A percentile compares a stretch with the other conserved stretches of the same genome.
Evolutionary conservation across 768 basidiomycete genomes (phyloP).

Genomic region (Lactarius vividus): DNA sequence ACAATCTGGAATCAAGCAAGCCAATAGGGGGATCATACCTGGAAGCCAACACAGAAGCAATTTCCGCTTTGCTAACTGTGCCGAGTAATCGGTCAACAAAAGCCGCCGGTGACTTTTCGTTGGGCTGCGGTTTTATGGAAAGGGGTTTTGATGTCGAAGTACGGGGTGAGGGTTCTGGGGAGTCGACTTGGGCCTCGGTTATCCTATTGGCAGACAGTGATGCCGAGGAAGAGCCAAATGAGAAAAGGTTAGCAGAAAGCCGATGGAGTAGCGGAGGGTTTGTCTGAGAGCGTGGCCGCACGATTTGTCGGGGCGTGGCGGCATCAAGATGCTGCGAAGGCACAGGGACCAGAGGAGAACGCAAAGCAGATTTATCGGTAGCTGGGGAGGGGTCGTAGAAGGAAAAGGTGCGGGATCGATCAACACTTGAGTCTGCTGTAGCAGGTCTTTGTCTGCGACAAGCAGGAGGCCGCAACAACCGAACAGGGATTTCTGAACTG

Average conservation of each 20-base stretch:
- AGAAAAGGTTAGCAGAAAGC: constrained; percentile 64
- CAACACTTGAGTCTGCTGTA: constrained; percentile 41
- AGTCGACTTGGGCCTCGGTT: constrained; percentile 28
- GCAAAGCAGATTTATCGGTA: constrained; percentile 2
- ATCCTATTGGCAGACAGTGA: constrained; percentile 30
- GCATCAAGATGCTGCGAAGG: constrained; percentile 26
- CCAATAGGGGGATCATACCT: constrained; percentile 47
- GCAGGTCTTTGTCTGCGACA: constrained; percentile 36
- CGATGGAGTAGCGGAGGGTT: constrained; percentile 71
- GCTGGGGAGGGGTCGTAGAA: constrained; percentile 23
- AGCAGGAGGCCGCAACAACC: background rate
- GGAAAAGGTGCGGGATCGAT: constrained; percentile 34
- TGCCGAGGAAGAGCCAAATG: constrained; percentile 42
- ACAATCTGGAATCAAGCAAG: constrained; percentile 8
- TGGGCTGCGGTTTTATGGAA: constrained; percentile 49
- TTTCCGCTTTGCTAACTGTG: constrained; percentile 70
- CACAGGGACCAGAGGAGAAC: constrained; percentile 22
- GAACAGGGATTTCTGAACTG: constrained; percentile 21
- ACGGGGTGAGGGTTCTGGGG: constrained; percentile 42
- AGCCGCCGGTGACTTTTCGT: constrained; percentile 64
- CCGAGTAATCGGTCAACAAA: constrained; percentile 66
- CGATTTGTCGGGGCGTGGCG: constrained; percentile 36
- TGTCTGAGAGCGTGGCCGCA: constrained; percentile 50
- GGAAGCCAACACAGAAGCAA: constrained; percentile 77
- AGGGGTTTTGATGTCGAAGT: constrained; percentile 45